phyloP scores from a whole-genome alignment of 805 yeast genomes.

The Nakazawaea pomicola region DNA sequence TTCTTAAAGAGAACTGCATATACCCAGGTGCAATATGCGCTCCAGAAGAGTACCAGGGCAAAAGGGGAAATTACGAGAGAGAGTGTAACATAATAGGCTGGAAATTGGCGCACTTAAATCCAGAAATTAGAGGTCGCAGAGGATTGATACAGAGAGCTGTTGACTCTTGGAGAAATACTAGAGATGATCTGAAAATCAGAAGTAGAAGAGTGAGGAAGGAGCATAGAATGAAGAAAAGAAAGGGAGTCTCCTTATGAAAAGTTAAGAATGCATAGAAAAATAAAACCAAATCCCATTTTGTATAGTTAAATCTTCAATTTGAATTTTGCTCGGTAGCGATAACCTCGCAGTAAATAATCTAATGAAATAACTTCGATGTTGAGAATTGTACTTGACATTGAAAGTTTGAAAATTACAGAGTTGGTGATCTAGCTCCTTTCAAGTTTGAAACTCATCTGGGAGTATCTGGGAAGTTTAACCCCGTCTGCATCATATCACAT shows the following conservation, averaged over 20 bases:
- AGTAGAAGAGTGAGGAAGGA: constrained; percentile 37
- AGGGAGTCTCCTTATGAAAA: not conserved
- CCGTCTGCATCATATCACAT: too few species aligned
- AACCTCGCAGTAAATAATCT: too few species aligned
- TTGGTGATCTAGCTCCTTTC: too few species aligned
- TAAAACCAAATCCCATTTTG: too few species aligned
- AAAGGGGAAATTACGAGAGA: constrained; percentile 39
- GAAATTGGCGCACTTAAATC: constrained; percentile 38
- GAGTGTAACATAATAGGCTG: constrained; percentile 46
- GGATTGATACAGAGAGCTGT: constrained; percentile 49
- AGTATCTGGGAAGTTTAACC: too few species aligned
- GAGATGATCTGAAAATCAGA: constrained; percentile 33
- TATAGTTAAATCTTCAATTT: too few species aligned
- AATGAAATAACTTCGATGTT: too few species aligned
- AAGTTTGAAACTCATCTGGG: too few species aligned
- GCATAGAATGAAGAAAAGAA: constrained; percentile 7
- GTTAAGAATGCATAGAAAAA: too few species aligned
- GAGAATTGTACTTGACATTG: too few species aligned
- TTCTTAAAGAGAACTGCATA: constrained; percentile 38
- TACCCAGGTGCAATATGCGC: constrained; percentile 45
- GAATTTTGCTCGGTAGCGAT: too few species aligned
- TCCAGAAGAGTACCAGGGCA: constrained; percentile 36
- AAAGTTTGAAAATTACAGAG: too few species aligned
- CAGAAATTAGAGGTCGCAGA: constrained; percentile 35
- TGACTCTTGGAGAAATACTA: constrained; percentile 46